Evolutionary conservation across 2,329 filamentous ascomycete species (phyloP).

Genomic region (Fusarium foetens): DNA sequence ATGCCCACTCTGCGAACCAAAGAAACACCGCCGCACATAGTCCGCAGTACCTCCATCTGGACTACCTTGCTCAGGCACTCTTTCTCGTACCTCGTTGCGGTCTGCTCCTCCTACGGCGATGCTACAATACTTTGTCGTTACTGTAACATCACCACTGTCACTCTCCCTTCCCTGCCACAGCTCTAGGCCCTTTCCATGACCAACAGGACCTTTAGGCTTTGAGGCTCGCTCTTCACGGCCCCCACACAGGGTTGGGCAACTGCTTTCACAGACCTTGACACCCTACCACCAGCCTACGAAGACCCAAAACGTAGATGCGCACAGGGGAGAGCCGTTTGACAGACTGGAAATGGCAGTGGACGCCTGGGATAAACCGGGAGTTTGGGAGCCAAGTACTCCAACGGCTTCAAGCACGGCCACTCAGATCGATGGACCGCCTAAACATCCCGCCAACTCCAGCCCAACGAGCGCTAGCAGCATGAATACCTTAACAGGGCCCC

Average conservation of each 20-base stretch:
- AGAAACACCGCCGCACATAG: background rate
- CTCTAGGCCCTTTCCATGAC: constrained; percentile 39
- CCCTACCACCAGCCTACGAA: constrained; percentile 28
- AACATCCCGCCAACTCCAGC: constrained; percentile 38
- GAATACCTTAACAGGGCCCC: constrained; percentile 27
- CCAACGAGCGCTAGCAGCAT: constrained; percentile 37
- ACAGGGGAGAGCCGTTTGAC: constrained; percentile 25
- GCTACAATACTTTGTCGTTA: constrained; percentile 18
- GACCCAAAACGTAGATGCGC: constrained; percentile 9
- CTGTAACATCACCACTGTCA: constrained; percentile 16
- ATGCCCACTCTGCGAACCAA: constrained; percentile 14
- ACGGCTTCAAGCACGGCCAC: constrained; percentile 17
- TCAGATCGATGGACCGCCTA: constrained; percentile 30
- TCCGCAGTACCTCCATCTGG: background rate
- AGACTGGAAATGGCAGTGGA: constrained; percentile 24
- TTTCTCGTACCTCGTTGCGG: constrained; percentile 15
- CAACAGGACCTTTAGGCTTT: constrained; percentile 22
- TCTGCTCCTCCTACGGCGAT: constrained; percentile 14
- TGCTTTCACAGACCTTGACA: constrained; percentile 31
- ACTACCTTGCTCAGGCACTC: constrained; percentile 2
- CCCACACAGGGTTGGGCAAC: constrained; percentile 39
- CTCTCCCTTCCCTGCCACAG: constrained; percentile 11
- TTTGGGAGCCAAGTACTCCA: constrained; percentile 30
- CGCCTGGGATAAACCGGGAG: constrained; percentile 31
- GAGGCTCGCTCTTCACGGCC: constrained; percentile 32